These are phyloP conservation scores for Alopecurus myosuroides DNA, from an alignment of 176 grass and related monocot species.

Conservation along the genomic window DNA sequence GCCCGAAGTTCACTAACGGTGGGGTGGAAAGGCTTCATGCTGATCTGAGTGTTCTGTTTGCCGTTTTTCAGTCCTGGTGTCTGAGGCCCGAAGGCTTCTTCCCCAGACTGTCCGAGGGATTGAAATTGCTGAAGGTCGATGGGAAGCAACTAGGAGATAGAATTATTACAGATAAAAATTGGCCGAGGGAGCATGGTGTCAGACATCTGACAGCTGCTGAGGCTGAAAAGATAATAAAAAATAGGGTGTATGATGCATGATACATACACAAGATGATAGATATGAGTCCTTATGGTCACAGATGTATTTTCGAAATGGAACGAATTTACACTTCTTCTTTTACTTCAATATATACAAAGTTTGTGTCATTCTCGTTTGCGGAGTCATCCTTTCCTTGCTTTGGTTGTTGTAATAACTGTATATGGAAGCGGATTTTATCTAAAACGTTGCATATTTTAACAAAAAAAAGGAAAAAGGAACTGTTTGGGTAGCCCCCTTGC, in stretches of 20 bases:
- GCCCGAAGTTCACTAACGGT: constrained; percentile 44
- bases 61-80: constrained; percentile 85
- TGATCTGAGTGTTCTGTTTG: constrained; percentile 58
- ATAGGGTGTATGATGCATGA: constrained; percentile 46
- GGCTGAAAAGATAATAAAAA: constrained; percentile 59
- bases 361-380: neutral
- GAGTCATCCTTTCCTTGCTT: neutral
- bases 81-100: constrained; percentile 90
- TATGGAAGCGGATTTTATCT: no score
- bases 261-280: neutral
- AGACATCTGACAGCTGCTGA: constrained; percentile 55
- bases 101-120: constrained; percentile 48
- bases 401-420: neutral
- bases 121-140: constrained; percentile 55
- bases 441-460: no score
- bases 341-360: constrained; percentile 8
- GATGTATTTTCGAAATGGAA: neutral
- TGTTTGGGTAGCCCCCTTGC: no score
- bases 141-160: constrained; percentile 44
- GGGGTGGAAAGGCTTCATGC: constrained; percentile 60
- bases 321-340: neutral
- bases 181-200: constrained; percentile 52
- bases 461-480: no score
- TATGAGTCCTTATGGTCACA: neutral
- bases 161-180: constrained; percentile 26